Conservation (phyloP, 1,284 basidiomycete genomes). For the Chondrostereum purpureum region DNA sequence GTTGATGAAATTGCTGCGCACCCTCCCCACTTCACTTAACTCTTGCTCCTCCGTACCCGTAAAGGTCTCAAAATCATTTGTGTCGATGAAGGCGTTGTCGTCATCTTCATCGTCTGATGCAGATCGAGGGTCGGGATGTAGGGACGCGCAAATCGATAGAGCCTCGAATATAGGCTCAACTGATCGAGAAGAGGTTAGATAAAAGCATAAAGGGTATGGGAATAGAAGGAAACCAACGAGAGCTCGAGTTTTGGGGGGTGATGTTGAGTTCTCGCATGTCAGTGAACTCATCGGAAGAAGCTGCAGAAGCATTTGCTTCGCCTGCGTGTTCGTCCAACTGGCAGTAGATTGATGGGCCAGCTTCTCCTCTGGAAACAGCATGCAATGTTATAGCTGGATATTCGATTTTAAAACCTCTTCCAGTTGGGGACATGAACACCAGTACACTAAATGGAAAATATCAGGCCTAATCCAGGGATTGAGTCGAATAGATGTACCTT, state of each 20-base stretch:
- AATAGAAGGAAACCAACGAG: slow-evolving; percentile 44
- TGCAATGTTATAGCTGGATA: slow-evolving; percentile 87
- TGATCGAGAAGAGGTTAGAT: slow-evolving; percentile 26
- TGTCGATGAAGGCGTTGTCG: slow-evolving; percentile 57
- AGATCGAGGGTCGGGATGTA: slow-evolving; percentile 75
- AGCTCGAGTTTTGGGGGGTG: slow-evolving; percentile 48
- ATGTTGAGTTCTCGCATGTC: slow-evolving; percentile 76
- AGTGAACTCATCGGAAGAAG: slow-evolving; percentile 44
- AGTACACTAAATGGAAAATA: slow-evolving; percentile 50
- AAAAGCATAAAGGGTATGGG: slow-evolving; percentile 2
- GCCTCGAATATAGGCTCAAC: slow-evolving; percentile 87
- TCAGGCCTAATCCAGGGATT: slow-evolving; percentile 17
- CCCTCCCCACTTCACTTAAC: slow-evolving; percentile 82
- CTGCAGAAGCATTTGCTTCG: slow-evolving; percentile 1
- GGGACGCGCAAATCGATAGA: slow-evolving; percentile 81
- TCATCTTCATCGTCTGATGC: slow-evolving; percentile 48
- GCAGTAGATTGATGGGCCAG: slow-evolving; percentile 75
- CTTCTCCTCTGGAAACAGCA: slow-evolving; percentile 69
- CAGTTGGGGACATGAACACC: slow-evolving; percentile 65
- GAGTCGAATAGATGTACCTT: slow-evolving; percentile 44
- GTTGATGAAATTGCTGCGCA: slow-evolving; percentile 86
- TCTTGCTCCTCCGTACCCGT: slow-evolving; percentile 58
- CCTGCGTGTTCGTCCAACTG: slow-evolving; percentile 64
- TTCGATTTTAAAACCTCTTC: slow-evolving; percentile 70
- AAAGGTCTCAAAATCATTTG: slow-evolving; percentile 53